Conservation (phyloP, 2,329 filamentous ascomycete genomes). For the Sporothrix pseudoabietina region DNA sequence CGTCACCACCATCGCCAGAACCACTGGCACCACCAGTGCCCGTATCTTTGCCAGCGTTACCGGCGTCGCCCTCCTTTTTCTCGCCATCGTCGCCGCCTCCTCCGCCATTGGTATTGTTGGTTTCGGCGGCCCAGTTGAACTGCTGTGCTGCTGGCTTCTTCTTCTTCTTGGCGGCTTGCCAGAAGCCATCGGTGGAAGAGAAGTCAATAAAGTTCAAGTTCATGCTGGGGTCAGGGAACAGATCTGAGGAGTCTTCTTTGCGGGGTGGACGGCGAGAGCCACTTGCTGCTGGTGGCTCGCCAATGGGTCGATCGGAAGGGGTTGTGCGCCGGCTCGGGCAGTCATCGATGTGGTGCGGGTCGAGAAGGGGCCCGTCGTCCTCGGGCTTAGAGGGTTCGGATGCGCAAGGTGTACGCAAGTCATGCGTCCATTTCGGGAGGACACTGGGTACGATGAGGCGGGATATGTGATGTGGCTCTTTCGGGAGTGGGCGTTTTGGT, state of each 20-base stretch:
- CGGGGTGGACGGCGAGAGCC: constrained; percentile 11
- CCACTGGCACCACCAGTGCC: constrained; percentile 41
- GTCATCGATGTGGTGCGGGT: constrained; percentile 35
- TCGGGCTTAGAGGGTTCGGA: constrained; percentile 31
- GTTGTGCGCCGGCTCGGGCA: constrained; percentile 25
- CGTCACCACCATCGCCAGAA: constrained; percentile 38
- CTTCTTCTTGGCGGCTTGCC: constrained; percentile 61
- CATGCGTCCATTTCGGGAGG: constrained; percentile 38
- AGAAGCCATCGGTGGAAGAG: constrained; percentile 55
- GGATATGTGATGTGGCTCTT: not conserved
- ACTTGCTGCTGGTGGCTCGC: constrained; percentile 13
- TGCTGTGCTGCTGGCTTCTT: constrained; percentile 41
- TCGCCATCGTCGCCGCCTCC: constrained; percentile 41
- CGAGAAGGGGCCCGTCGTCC: constrained; percentile 31
- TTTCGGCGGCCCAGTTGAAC: constrained; percentile 48
- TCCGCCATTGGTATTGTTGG: constrained; percentile 47
- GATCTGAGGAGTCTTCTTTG: constrained; percentile 39
- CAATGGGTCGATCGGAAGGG: constrained; percentile 13
- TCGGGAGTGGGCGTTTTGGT: not conserved
- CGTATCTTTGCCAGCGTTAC: constrained; percentile 38
- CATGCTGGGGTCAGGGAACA: constrained; percentile 52
- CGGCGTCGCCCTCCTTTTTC: constrained; percentile 40
- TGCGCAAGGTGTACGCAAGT: constrained; percentile 3
- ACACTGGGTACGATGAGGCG: constrained; percentile 38
- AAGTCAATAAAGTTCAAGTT: constrained; percentile 56